Evolutionary conservation across 192 early-diverging fungal species (phyloP), one percentile per base, ranked within the genome.

Genomic region (Entomortierella lignicola): DNA sequence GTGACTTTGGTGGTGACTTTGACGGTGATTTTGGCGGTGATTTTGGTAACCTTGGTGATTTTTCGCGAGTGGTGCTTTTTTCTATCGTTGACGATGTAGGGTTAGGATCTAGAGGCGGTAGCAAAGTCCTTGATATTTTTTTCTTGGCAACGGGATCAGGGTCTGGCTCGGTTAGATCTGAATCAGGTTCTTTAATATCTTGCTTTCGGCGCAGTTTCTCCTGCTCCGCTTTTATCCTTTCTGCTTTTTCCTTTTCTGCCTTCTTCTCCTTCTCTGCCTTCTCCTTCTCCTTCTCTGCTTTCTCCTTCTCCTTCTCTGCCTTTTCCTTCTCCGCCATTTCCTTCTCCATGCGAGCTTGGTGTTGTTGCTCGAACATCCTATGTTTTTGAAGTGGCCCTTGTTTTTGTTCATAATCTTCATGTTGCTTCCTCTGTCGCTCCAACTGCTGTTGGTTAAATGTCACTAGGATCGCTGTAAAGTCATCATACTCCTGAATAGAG

Each of bases 401-500:
- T 7, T 37, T n/a, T 8, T 52, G 21, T 26, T 69, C 73, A 6
- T 42, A 20, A 3, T 67, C 73, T 29, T 51, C 26, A 12, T 60
- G 32, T 25, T 34, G 48, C 20, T 55, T 18, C 50, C 66, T 55
- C 23, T 79, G 75, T 8, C 42, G 12, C 8, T 30, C 26, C 15
- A 79, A 26, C n/a, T 79, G 75, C n/a, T 66, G 55, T 20, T 64
- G 34, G n/a, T 55, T 60, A n/a, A 79, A 79, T 2, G 61, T 60
- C 20, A 86, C 73, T 4, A 89, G 69, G 29, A 89, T 80, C 34
- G 85, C 80, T 11, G 87, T 89, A 71, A 86, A 89, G 66, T 89
- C 87, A 63, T 89, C 87, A 63, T 87, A 89, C 54, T 87, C 87
- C 57, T 89, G 85, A 32, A 89, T 79, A 20, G 84, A 85, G 8